Conservation (phyloP, 192 early-diverging fungal genomes). For the Neocallimastix lanati region DNA sequence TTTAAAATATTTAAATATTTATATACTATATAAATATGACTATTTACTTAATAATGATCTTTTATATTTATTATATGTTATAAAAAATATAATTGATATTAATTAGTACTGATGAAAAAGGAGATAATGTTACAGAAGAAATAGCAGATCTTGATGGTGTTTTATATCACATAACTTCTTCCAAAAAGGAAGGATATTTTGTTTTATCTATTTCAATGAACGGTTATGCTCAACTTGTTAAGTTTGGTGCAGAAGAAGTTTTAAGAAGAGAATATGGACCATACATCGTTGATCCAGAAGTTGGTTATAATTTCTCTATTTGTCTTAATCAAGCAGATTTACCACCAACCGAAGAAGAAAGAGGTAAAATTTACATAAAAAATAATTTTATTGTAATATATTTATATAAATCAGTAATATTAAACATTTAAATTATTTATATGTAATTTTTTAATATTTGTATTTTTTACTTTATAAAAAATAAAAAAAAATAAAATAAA, state of each 20-base stretch:
- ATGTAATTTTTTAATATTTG: too few relatives aligned
- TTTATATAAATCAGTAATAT: too few relatives aligned
- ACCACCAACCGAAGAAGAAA: not conserved
- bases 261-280: constrained; percentile 69
- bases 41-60: too few relatives aligned
- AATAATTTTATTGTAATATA: too few relatives aligned
- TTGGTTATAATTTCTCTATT: constrained; percentile 61
- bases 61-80: too few relatives aligned
- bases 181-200: constrained; percentile 23
- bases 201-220: constrained; percentile 63
- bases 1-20: too few relatives aligned
- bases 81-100: too few relatives aligned
- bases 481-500: too few relatives aligned
- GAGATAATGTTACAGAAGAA: constrained; percentile 28
- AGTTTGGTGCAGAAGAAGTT: constrained; percentile 70
- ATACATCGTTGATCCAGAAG: constrained; percentile 31
- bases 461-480: too few relatives aligned
- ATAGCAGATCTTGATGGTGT: constrained; percentile 97
- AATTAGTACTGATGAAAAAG: not conserved
- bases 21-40: too few relatives aligned
- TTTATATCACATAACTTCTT: constrained; percentile 59
- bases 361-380: too few relatives aligned
- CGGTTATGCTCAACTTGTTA: constrained; percentile 62
- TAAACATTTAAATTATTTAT: too few relatives aligned
- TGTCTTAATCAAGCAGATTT: not conserved